Percentiles rank a stretch among this genome's conserved stretches.
Conservation (phyloP, 768 basidiomycete species). For the Cystofilobasidium ferigula region DNA sequence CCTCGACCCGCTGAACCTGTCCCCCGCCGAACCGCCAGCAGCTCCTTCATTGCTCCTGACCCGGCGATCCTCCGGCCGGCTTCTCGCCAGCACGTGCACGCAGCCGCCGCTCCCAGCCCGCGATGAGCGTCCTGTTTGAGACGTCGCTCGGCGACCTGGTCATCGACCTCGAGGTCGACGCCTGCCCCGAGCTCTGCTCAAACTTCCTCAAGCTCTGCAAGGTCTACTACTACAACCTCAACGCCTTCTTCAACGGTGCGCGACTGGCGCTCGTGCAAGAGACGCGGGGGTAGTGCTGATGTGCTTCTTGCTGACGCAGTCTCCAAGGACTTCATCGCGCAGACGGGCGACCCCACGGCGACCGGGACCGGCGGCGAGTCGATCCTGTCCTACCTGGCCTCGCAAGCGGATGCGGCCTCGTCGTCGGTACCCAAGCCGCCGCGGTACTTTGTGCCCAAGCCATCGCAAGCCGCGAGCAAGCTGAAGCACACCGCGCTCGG, state of each 20-base stretch:
- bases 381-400: slow-evolving; percentile 59
- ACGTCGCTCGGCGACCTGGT: slow-evolving; percentile 95
- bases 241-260: slow-evolving; percentile 96
- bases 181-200: slow-evolving; percentile 79
- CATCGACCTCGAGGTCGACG: slow-evolving; percentile 84
- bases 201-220: slow-evolving; percentile 98
- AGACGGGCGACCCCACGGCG: slow-evolving; percentile 90
- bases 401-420: slow-evolving; percentile 40
- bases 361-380: slow-evolving; percentile 89
- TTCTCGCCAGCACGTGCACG: not conserved
- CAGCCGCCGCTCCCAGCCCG: not conserved
- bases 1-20: no score
- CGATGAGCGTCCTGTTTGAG: slow-evolving; percentile 91
- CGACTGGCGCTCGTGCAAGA: slow-evolving; percentile 23
- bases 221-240: slow-evolving; percentile 90
- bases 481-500: slow-evolving; percentile 76
- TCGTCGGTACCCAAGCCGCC: slow-evolving; percentile 40
- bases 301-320: slow-evolving; percentile 50
- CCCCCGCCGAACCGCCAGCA: no score
- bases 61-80: no score
- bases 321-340: slow-evolving; percentile 93
- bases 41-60: no score
- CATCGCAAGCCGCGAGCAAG: slow-evolving; percentile 17
- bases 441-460: slow-evolving; percentile 84
- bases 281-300: not conserved